Percentiles rank a stretch among this genome's conserved stretches.
Conservation (phyloP, 176 grass and related monocot species). For the Zea mays region DNA sequence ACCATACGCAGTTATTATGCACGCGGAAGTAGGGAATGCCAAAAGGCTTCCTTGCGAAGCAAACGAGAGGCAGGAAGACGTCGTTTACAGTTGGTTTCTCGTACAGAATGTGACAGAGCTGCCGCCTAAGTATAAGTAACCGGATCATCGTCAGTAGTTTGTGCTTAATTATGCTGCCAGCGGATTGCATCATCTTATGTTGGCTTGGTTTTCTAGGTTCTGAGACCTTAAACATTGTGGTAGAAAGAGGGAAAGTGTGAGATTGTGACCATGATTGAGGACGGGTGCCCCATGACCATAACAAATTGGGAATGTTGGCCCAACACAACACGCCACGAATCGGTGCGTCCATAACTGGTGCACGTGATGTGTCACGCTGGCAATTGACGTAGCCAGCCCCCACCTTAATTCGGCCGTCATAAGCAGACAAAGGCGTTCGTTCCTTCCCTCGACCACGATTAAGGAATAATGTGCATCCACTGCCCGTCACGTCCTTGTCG, state of each 20-base stretch:
- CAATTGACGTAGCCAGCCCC: neutral
- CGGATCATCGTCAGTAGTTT: too few species aligned
- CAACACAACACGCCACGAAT: neutral
- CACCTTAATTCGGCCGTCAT: neutral
- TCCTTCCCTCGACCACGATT: too few species aligned
- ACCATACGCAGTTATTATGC: neutral
- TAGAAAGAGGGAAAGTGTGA: too few species aligned
- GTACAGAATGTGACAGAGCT: neutral
- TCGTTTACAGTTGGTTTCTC: neutral
- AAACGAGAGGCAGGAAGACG: neutral
- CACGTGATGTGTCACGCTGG: neutral
- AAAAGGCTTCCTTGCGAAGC: constrained; percentile 23
- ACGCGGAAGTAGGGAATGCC: neutral
- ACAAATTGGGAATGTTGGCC: neutral
- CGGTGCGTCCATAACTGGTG: constrained; percentile 9
- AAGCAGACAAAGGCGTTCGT: neutral
- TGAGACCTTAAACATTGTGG: too few species aligned
- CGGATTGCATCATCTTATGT: too few species aligned
- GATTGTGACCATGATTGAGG: too few species aligned
- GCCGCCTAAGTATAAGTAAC: neutral
- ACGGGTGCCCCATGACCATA: too few species aligned
- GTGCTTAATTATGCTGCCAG: too few species aligned
- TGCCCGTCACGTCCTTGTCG: too few species aligned
- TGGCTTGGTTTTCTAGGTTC: too few species aligned
- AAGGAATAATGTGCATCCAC: too few species aligned